Conservation (phyloP, 768 basidiomycete genomes). For the Rubroboletus satanas region DNA sequence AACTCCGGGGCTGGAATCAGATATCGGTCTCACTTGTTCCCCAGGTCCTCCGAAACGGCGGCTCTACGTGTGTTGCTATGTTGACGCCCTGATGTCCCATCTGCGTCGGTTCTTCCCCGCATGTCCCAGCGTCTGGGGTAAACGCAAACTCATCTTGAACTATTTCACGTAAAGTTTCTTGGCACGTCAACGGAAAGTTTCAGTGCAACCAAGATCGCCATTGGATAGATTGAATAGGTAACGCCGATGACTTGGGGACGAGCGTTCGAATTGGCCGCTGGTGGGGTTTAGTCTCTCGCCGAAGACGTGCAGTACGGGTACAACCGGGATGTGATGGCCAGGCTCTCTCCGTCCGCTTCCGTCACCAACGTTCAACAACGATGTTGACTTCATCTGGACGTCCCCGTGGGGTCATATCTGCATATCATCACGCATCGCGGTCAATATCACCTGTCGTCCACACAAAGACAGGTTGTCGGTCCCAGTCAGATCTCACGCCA, state of each 20-base stretch:
- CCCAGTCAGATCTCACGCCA: not conserved
- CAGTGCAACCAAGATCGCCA: not conserved
- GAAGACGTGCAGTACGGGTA: not conserved
- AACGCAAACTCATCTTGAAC: not conserved
- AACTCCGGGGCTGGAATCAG: not conserved
- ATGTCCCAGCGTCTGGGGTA: slow-evolving; percentile 1
- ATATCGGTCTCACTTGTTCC: not conserved
- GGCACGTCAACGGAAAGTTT: slow-evolving; percentile 1
- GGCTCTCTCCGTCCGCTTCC: not conserved
- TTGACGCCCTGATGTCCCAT: not conserved
- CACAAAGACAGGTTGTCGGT: not conserved
- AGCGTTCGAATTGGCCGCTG: not conserved
- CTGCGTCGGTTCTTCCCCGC: not conserved
- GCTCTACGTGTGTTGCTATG: not conserved
- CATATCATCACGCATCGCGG: not conserved
- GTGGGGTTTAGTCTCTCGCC: not conserved
- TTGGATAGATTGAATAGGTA: not conserved
- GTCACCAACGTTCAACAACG: not conserved
- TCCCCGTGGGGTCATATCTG: not conserved
- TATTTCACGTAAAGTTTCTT: not conserved
- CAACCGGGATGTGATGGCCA: not conserved
- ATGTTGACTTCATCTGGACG: not conserved
- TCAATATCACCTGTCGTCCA: not conserved
- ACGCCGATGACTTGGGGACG: not conserved
- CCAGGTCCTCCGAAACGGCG: slow-evolving; percentile 1